Conservation (phyloP, 495 filamentous ascomycete genomes). For the Hypoxylon trugodes region DNA sequence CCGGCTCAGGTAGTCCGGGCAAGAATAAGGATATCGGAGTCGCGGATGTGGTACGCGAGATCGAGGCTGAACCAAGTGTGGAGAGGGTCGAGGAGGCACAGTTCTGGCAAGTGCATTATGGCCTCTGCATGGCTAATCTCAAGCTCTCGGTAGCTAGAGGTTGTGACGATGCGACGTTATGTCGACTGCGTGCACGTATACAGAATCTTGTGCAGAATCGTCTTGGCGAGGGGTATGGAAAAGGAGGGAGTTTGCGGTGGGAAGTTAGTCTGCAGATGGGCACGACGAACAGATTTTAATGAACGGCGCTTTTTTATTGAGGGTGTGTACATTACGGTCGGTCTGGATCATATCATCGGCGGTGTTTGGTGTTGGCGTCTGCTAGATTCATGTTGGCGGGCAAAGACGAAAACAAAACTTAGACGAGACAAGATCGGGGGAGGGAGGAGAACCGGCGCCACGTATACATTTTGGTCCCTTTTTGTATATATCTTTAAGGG, state of each 20-base stretch:
- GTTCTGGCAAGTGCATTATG: constrained; percentile 99
- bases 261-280: constrained; percentile 73
- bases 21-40: constrained; percentile 61
- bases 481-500: constrained; percentile 18
- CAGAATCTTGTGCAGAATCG: constrained; percentile 82
- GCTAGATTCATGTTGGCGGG: too few relatives aligned
- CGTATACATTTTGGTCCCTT: constrained; percentile 11
- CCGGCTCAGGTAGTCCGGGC: constrained; percentile 15
- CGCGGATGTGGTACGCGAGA: constrained; percentile 79
- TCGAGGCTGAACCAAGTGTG: constrained; percentile 80
- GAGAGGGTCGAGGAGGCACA: constrained; percentile 83
- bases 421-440: background rate
- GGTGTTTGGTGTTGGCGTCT: constrained; percentile 2
- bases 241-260: constrained; percentile 80
- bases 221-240: constrained; percentile 86
- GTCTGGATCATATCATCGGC: too few relatives aligned
- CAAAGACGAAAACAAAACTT: constrained; percentile 7
- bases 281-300: constrained; percentile 39
- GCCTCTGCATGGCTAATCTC: constrained; percentile 92
- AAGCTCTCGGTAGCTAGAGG: constrained; percentile 73
- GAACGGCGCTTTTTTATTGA: background rate
- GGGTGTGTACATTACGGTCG: too few relatives aligned
- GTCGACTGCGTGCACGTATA: constrained; percentile 75
- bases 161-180: constrained; percentile 68
- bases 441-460: background rate